These are phyloP conservation scores for Neodidymelliopsis sp. DNA, from an alignment of 2,329 filamentous ascomycete genomes.

Conservation along the genomic window DNA sequence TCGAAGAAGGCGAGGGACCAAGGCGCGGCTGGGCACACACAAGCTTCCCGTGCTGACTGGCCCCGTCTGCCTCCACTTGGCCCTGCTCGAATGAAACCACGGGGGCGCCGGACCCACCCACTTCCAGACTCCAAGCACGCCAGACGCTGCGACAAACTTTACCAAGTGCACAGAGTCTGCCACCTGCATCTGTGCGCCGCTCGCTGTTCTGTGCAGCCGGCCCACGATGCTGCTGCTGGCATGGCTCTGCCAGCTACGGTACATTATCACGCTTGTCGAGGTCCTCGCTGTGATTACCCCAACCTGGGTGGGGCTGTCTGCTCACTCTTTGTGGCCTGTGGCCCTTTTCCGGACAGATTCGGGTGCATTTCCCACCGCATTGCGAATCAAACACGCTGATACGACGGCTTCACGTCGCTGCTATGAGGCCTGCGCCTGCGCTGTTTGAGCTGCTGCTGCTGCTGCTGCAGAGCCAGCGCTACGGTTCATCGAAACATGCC, in stretches of 20 bases:
- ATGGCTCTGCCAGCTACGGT: too few species aligned
- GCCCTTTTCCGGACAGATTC: slow-evolving; percentile 12
- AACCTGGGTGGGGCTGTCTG: too few species aligned
- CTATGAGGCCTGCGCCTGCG: neutral
- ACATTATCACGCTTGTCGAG: too few species aligned
- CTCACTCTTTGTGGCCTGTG: too few species aligned
- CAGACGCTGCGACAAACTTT: neutral
- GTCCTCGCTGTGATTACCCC: too few species aligned
- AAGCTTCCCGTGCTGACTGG: too few species aligned
- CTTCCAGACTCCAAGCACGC: slow-evolving; percentile 1
- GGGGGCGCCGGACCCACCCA: slow-evolving; percentile 1
- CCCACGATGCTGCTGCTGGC: too few species aligned
- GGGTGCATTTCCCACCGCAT: too few species aligned
- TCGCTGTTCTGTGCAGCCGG: too few species aligned
- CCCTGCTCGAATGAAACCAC: slow-evolving; percentile 2
- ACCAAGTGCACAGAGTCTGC: too few species aligned
- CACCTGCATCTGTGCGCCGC: too few species aligned
- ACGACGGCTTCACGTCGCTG: slow-evolving; percentile 1
- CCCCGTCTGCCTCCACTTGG: too few species aligned
- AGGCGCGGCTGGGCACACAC: neutral
- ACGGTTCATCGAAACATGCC: slow-evolving; percentile 7
- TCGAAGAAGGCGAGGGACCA: slow-evolving; percentile 1
- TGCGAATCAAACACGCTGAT: neutral
- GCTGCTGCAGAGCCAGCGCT: neutral
- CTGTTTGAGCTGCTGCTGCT: neutral